Percentiles rank a stretch among this genome's conserved stretches.
These are phyloP conservation scores for Buddleja alternifolia DNA, from an alignment of 257 asterid genomes.

Conservation along the genomic window DNA sequence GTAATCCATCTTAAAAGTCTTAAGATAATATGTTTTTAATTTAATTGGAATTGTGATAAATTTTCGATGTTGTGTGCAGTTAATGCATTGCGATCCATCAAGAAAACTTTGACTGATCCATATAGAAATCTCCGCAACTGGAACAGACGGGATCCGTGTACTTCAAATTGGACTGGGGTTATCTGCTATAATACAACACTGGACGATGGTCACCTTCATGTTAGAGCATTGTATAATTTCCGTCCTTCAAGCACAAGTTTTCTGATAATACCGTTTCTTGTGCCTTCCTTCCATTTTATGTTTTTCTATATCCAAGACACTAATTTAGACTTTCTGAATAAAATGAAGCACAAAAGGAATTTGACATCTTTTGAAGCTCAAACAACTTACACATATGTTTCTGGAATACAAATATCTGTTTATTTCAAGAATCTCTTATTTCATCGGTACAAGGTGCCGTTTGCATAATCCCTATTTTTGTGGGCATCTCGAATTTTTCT, in stretches of 20 bases:
- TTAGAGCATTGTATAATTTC: conserved; percentile 69
- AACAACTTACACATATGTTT: neutral
- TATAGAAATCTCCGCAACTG: conserved; percentile 54
- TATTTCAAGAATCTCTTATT: neutral
- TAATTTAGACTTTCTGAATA: neutral
- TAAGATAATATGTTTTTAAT: neutral
- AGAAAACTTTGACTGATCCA: conserved; percentile 59
- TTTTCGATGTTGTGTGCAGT: conserved; percentile 49
- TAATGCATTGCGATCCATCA: conserved; percentile 58
- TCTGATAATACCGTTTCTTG: neutral
- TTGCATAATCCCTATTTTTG: neutral
- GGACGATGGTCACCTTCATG: conserved; percentile 66
- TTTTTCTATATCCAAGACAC: neutral
- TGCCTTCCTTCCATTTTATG: neutral
- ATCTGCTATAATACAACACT: conserved; percentile 59
- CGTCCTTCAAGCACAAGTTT: neutral
- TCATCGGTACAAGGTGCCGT: neutral
- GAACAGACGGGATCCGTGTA: conserved; percentile 77
- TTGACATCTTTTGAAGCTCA: neutral
- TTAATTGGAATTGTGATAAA: neutral
- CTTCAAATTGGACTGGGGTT: conserved; percentile 69
- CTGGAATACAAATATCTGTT: neutral
- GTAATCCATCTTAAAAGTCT: neutral
- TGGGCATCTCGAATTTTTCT: conserved; percentile 2
- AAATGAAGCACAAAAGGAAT: neutral